Percentiles rank a stretch among this genome's conserved stretches.
Evolutionary conservation across 768 basidiomycete genomes (phyloP).

Genomic region (Agrocybe pediades): DNA sequence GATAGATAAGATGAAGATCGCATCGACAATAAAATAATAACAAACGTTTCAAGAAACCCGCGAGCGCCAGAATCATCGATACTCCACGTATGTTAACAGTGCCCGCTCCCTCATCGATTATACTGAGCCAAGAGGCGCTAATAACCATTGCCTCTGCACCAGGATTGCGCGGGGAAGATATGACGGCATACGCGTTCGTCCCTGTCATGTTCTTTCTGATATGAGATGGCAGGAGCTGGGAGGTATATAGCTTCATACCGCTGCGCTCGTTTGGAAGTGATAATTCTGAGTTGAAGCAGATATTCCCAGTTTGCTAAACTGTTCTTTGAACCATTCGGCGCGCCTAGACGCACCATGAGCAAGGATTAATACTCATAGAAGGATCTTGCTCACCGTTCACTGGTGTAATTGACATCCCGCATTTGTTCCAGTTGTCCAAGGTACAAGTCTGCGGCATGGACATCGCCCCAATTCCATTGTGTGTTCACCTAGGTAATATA

Average conservation of each 20-base stretch:
- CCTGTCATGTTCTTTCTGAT: slow-evolving; percentile 54
- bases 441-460: slow-evolving; percentile 83
- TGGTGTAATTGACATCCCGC: slow-evolving; percentile 63
- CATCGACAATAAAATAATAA: neutral
- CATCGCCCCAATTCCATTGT: slow-evolving; percentile 91
- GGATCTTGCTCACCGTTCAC: slow-evolving; percentile 60
- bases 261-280: slow-evolving; percentile 48
- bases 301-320: slow-evolving; percentile 79
- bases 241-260: slow-evolving; percentile 42
- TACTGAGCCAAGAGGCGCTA: slow-evolving; percentile 87
- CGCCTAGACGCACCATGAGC: slow-evolving; percentile 47
- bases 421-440: slow-evolving; percentile 69
- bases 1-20: neutral
- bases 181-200: slow-evolving; percentile 79
- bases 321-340: slow-evolving; percentile 56
- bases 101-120: slow-evolving; percentile 54
- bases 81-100: slow-evolving; percentile 84
- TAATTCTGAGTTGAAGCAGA: slow-evolving; percentile 71
- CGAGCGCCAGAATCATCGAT: slow-evolving; percentile 83
- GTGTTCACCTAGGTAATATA: slow-evolving; percentile 70
- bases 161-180: slow-evolving; percentile 87
- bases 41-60: slow-evolving; percentile 80
- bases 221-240: slow-evolving; percentile 3
- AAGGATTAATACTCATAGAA: neutral
- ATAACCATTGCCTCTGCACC: slow-evolving; percentile 92